Evolutionary conservation across 257 asterid genomes (phyloP).

Genomic region (Cruciata laevipes): DNA sequence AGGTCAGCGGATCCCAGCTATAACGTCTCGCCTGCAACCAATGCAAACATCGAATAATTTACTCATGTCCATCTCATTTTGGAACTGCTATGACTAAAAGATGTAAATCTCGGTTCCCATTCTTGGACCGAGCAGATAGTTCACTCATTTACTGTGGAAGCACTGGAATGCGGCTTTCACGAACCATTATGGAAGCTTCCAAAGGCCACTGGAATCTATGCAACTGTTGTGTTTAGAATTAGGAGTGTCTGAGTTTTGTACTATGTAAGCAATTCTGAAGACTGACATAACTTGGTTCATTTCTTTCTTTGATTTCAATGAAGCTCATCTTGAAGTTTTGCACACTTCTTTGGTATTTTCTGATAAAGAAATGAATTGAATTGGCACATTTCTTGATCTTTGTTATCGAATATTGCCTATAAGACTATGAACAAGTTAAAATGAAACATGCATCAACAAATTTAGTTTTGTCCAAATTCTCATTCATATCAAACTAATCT

Average conservation of each 20-base stretch:
- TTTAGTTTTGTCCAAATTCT: no score
- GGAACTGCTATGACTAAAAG: background rate
- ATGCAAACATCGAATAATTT: background rate
- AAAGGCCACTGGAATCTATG: background rate
- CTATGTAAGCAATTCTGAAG: background rate
- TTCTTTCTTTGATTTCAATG: background rate
- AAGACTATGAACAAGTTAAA: no score
- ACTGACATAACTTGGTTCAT: background rate
- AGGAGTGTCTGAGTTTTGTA: no score
- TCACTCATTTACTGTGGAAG: background rate
- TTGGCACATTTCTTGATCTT: background rate
- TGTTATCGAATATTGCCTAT: background rate
- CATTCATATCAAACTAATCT: no score
- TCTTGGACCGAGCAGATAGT: background rate
- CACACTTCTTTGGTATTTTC: background rate
- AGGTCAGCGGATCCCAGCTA: constrained; percentile 14
- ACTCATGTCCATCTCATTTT: background rate
- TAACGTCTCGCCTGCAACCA: constrained; percentile 10
- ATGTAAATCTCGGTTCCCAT: background rate
- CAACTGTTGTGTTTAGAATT: background rate
- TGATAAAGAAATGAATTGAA: background rate
- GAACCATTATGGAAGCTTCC: background rate
- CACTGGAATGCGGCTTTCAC: background rate
- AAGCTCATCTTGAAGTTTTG: background rate
- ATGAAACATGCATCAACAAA: no score